Evolutionary conservation across 805 yeast species (phyloP).

Genomic region (Kazachstania africana): DNA sequence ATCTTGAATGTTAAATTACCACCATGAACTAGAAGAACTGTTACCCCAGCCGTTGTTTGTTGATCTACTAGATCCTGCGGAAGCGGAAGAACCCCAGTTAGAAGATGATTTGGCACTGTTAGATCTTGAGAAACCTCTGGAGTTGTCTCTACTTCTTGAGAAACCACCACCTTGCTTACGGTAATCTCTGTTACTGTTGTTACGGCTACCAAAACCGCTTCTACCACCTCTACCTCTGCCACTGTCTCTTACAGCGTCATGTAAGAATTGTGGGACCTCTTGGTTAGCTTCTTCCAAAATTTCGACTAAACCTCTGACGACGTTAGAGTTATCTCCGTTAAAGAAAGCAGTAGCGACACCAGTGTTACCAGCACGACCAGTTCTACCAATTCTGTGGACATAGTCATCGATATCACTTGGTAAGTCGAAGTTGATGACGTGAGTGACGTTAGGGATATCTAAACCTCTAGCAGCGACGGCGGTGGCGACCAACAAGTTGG

Average conservation of each 20-base stretch:
- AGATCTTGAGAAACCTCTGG: constrained; percentile 8
- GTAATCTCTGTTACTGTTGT: constrained; percentile 36
- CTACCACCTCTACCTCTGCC: constrained; percentile 46
- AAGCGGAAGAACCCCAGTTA: constrained; percentile 18
- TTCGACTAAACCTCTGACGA: constrained; percentile 78
- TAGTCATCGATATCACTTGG: constrained; percentile 97
- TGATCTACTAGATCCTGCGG: constrained; percentile 20
- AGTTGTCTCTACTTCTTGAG: constrained; percentile 23
- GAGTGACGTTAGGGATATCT: constrained; percentile 98
- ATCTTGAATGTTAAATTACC: no score
- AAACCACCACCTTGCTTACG: constrained; percentile 32
- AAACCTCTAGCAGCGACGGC: constrained; percentile 99
- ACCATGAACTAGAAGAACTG: constrained; percentile 17
- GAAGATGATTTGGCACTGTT: constrained; percentile 3
- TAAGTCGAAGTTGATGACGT: constrained; percentile 93
- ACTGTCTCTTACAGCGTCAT: constrained; percentile 67
- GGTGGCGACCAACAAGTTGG: constrained; percentile 94
- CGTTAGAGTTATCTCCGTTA: constrained; percentile 87
- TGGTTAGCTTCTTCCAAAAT: constrained; percentile 92
- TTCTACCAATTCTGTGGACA: constrained; percentile 99
- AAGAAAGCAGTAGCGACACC: constrained; percentile 98
- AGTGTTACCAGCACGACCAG: constrained; percentile 99
- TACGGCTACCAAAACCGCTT: constrained; percentile 33
- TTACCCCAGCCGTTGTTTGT: constrained; percentile 29
- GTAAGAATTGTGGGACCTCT: constrained; percentile 87